Conservation (phyloP, 164 flowering plant genomes). For the Annona cherimola region DNA sequence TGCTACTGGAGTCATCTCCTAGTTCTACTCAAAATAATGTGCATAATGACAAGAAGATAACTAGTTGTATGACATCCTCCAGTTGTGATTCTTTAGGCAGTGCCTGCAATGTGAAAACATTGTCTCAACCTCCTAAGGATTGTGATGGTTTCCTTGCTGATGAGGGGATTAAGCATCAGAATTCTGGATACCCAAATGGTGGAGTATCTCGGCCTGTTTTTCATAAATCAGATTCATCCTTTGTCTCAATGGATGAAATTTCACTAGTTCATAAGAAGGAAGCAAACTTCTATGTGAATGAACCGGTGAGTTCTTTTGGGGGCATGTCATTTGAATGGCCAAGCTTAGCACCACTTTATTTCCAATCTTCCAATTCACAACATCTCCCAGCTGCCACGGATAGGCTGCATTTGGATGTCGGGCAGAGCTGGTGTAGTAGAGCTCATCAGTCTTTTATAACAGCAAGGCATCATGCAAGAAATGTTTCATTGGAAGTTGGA, state of each 20-base stretch:
- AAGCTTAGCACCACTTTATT: conserved; percentile 45
- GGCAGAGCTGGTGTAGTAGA: conserved; percentile 63
- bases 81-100: conserved; percentile 9
- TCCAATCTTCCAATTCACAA: conserved; percentile 46
- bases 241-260: conserved; percentile 28
- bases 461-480: conserved; percentile 52
- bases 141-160: conserved; percentile 11
- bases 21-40: not conserved
- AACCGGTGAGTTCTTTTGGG: conserved; percentile 30
- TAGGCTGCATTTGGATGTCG: conserved; percentile 90
- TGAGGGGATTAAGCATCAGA: conserved; percentile 14
- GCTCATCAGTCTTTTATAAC: conserved; percentile 59
- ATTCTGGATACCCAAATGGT: conserved; percentile 14
- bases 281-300: conserved; percentile 20
- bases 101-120: conserved; percentile 8
- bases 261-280: conserved; percentile 23
- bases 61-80: conserved; percentile 15
- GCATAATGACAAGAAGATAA: not conserved
- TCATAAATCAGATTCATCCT: conserved; percentile 13
- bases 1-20: not conserved
- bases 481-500: conserved; percentile 47
- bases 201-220: conserved; percentile 14
- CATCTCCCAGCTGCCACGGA: conserved; percentile 80
- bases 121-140: conserved; percentile 12
- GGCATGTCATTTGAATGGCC: conserved; percentile 83